Evolutionary conservation across 2,329 filamentous ascomycete genomes (phyloP).

Genomic region (Rhinocladiella mackenziei): DNA sequence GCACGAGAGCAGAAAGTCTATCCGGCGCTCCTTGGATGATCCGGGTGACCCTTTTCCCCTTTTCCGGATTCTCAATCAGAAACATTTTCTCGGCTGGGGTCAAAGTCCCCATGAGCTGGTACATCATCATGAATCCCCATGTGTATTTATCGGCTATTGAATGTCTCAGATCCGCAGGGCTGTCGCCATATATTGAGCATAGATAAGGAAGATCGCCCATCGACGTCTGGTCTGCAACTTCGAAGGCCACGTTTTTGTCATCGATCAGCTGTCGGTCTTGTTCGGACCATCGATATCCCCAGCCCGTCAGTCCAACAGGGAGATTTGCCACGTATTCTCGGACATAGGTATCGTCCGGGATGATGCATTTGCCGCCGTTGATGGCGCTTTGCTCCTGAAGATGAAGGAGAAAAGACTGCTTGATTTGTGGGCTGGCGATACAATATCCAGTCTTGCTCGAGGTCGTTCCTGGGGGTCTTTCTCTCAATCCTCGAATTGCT

Average conservation of each 20-base stretch:
- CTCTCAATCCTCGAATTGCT: conserved; percentile 1
- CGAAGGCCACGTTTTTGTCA: conserved; percentile 2
- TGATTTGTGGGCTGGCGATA: not conserved
- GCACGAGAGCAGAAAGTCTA: conserved; percentile 1
- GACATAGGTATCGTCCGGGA: conserved; percentile 4
- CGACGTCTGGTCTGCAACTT: conserved; percentile 3
- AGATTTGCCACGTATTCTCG: conserved; percentile 3
- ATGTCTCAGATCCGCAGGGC: conserved; percentile 4
- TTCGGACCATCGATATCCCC: conserved; percentile 1
- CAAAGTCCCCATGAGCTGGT: conserved; percentile 2
- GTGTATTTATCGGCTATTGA: conserved; percentile 4
- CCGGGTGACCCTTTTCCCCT: conserved; percentile 1
- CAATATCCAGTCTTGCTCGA: conserved; percentile 1
- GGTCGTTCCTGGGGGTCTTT: not conserved
- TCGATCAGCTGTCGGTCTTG: not conserved
- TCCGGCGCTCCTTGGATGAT: conserved; percentile 5
- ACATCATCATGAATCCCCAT: conserved; percentile 5
- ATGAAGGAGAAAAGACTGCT: not conserved
- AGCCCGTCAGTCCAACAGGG: not conserved
- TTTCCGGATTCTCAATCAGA: not conserved
- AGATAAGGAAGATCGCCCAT: not conserved
- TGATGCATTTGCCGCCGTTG: conserved; percentile 3
- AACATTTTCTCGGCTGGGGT: not conserved
- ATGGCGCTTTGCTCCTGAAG: conserved; percentile 4
- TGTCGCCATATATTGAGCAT: conserved; percentile 3